phyloP scores from a whole-genome alignment of 306 rosid genomes.

The Sophora flavescens region DNA sequence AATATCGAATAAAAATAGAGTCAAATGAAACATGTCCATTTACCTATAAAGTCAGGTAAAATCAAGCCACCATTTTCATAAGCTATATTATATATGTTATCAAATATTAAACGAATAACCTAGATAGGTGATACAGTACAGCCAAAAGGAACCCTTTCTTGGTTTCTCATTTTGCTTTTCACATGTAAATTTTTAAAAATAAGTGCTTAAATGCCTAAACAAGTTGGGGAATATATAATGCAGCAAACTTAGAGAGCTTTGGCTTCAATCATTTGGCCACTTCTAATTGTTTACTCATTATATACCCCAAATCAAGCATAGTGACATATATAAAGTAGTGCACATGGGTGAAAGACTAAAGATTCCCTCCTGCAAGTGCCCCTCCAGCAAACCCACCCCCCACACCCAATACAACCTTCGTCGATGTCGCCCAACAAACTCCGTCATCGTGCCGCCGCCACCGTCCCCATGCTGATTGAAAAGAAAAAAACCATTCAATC shows the following conservation, averaged over 20 bases:
- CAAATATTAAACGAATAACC: neutral
- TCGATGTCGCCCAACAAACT: too few species aligned
- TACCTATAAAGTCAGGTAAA: neutral
- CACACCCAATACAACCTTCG: too few species aligned
- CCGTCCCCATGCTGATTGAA: too few species aligned
- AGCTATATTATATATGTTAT: neutral
- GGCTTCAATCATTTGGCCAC: conserved; percentile 33
- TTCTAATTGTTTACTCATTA: conserved; percentile 27
- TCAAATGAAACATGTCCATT: conserved; percentile 2
- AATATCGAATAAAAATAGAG: too few species aligned
- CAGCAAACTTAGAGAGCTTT: conserved; percentile 28
- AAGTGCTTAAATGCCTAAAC: conserved; percentile 3
- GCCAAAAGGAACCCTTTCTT: neutral
- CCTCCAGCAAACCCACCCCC: too few species aligned
- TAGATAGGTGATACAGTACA: too few species aligned
- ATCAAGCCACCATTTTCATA: conserved; percentile 11
- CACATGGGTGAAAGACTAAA: neutral
- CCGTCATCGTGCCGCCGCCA: too few species aligned
- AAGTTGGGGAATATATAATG: neutral
- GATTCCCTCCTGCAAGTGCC: too few species aligned
- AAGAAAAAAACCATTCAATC: too few species aligned
- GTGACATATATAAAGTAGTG: conserved; percentile 6
- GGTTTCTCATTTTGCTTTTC: conserved; percentile 14
- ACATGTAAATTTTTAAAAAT: neutral
- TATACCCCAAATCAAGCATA: neutral